Percentiles rank a stretch among this genome's conserved stretches.
These are phyloP conservation scores for Amphibolis antarctica DNA, from an alignment of 106 monocot genomes.

Conservation along the genomic window DNA sequence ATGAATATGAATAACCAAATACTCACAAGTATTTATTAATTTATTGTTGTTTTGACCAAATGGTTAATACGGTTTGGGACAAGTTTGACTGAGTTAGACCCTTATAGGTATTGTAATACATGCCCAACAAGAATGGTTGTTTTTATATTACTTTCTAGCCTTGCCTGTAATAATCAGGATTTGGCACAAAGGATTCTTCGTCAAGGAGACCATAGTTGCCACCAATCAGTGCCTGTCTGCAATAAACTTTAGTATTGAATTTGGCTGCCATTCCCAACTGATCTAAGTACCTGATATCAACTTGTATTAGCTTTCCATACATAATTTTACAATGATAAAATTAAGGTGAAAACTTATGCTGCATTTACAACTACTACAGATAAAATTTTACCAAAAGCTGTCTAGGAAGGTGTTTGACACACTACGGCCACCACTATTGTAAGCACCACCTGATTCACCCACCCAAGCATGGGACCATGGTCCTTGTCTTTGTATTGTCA, in stretches of 20 bases:
- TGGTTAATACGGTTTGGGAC: too few species aligned
- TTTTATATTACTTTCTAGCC: neutral
- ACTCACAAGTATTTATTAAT: too few species aligned
- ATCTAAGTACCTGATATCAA: slow-evolving; percentile 25
- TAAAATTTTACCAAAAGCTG: slow-evolving; percentile 61
- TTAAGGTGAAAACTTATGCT: neutral
- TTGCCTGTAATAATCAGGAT: slow-evolving; percentile 36
- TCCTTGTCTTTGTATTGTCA: slow-evolving; percentile 52
- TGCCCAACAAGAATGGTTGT: neutral
- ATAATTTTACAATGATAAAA: neutral
- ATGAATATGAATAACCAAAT: too few species aligned
- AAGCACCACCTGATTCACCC: slow-evolving; percentile 87
- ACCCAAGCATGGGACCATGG: slow-evolving; percentile 95
- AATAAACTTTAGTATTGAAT: slow-evolving; percentile 20
- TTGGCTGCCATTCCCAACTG: slow-evolving; percentile 25
- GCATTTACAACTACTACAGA: neutral
- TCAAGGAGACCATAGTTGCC: slow-evolving; percentile 35
- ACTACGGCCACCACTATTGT: slow-evolving; percentile 64
- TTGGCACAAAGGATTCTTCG: slow-evolving; percentile 19
- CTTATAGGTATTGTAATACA: neutral
- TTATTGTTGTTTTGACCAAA: too few species aligned
- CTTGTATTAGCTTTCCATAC: neutral
- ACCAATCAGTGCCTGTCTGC: slow-evolving; percentile 29
- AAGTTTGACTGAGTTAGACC: too few species aligned
- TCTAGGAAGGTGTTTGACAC: slow-evolving; percentile 74